Conservation (phyloP, 345 rosid species). For the Eucalyptus polyanthemos region DNA sequence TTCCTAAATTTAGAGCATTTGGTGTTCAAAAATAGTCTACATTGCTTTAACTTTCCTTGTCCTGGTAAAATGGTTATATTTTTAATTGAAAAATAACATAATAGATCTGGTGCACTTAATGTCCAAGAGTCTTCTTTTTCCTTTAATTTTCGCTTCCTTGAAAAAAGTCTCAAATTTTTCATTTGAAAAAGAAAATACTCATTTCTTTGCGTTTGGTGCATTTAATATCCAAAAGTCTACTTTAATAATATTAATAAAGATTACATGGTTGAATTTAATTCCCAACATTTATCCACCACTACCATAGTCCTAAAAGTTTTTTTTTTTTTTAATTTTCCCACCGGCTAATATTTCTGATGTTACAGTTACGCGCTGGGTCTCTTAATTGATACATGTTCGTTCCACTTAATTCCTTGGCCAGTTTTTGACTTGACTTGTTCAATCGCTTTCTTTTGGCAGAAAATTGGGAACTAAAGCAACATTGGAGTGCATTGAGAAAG, state of each 20-base stretch:
- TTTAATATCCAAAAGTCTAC: not conserved
- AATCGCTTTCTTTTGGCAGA: not conserved
- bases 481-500: not conserved
- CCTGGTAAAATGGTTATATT: not conserved
- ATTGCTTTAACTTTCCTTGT: not conserved
- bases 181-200: not conserved
- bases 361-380: not conserved
- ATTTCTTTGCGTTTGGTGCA: not conserved
- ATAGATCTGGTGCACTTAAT: not conserved
- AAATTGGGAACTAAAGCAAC: not conserved
- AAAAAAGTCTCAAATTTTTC: not conserved
- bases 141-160: not conserved
- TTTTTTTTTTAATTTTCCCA: not conserved
- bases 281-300: not conserved
- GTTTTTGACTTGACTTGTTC: not conserved
- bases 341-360: not conserved
- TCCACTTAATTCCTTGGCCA: not conserved
- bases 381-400: not conserved
- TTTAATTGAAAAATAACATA: not conserved
- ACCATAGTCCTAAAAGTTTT: not conserved
- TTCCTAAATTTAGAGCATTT: not conserved
- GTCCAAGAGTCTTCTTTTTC: not conserved
- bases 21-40: not conserved
- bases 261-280: not conserved
- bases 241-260: not conserved